These are phyloP conservation scores for Alternaria alternata DNA, from an alignment of 2,329 filamentous ascomycete genomes.

Conservation along the genomic window DNA sequence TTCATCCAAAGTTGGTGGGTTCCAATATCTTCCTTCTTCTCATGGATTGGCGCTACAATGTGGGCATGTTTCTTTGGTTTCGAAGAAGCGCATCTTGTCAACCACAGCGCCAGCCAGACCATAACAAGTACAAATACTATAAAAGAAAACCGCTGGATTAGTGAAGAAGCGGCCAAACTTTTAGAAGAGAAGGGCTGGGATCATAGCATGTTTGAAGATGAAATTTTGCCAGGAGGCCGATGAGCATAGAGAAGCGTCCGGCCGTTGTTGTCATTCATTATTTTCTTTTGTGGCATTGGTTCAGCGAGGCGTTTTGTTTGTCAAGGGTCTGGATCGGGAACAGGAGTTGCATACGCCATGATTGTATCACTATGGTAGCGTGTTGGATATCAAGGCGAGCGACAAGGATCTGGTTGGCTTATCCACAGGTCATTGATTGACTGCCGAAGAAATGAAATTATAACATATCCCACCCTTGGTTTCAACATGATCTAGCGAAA, in stretches of 20 bases:
- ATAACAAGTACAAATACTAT: constrained; percentile 5
- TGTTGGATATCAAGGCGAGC: constrained; percentile 8
- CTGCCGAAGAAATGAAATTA: not conserved
- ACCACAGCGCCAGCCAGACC: not conserved
- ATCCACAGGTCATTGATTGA: not conserved
- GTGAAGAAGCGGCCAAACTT: constrained; percentile 15
- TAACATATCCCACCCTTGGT: not conserved
- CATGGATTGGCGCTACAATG: constrained; percentile 25
- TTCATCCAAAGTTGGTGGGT: constrained; percentile 47
- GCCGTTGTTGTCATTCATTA: not conserved
- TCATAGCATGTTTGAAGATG: constrained; percentile 38
- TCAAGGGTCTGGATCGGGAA: constrained; percentile 1
- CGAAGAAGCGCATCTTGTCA: constrained; percentile 11
- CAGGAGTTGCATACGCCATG: constrained; percentile 6
- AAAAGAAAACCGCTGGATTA: constrained; percentile 11
- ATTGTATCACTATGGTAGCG: constrained; percentile 10
- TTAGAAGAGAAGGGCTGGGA: constrained; percentile 31
- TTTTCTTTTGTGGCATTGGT: constrained; percentile 16
- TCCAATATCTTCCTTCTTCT: constrained; percentile 35
- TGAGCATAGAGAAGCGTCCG: not conserved
- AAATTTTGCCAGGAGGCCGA: constrained; percentile 17
- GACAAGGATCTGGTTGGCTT: not conserved
- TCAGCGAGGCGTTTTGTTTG: constrained; percentile 25
- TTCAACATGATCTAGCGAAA: not conserved
- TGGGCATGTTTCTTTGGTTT: constrained; percentile 20